Evolutionary conservation across 164 flowering plant genomes (phyloP), one percentile per base, ranked within the genome.

Genomic region (Taxillus chinensis): DNA sequence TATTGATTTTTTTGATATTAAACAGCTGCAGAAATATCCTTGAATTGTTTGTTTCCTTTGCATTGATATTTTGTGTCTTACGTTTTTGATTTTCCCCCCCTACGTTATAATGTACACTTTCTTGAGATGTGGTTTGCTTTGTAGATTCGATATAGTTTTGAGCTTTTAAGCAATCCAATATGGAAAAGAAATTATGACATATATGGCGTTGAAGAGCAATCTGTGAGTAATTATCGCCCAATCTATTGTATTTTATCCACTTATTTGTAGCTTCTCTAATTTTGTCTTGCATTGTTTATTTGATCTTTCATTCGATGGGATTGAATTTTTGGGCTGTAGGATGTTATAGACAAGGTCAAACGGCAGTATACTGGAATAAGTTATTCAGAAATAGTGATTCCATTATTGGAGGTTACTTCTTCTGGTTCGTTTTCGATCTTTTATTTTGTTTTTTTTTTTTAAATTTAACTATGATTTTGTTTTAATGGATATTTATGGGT

Each of bases 101-200:
- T 0, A 27, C 2, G 27, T 27, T 27, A 27, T 27, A 27, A 27
- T 27, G 27, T 14, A 8, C 4, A 8, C 13, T 11, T 48, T 48
- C 12, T 11, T 48, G 3, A 48, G 12, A 11, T 48, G 51, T 62
- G 55, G 10, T 9, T 27, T 59, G 41, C 50, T 60, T 73, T 77
- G 71, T 83, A 93, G 99, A 75, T 80, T 52, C 85, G 75, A 53
- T 93, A 93, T 87, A 93, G 93, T 41, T 93, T 70, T 75, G 99
- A 93, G 79, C 73, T 93, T 56, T 77, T 93, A 61, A 83, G 79
- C 7, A 81, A 93, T 78, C 80, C 83, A 27, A 11, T 85, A 49
- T 86, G 92, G 97, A 93, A 90, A 75, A 81, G 99, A 69, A 79
- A 93, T 66, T 90, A 90, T 75, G 99, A 93, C 70, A 27, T 70